Evolutionary conservation across 768 basidiomycete species (phyloP), one percentile per base, ranked within the genome.

Genomic region (Lactarius hengduanensis): DNA sequence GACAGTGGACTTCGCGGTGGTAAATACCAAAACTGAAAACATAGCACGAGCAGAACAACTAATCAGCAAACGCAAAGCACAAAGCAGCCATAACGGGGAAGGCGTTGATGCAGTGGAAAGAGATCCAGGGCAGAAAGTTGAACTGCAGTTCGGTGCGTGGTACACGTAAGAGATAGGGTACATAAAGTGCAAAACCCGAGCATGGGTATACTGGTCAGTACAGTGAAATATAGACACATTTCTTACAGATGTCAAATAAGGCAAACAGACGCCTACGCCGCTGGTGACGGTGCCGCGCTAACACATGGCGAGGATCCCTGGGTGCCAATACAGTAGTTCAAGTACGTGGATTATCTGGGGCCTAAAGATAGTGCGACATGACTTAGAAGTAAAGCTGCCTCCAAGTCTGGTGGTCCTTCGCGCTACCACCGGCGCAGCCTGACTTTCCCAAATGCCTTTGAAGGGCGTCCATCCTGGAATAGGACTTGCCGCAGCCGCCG

Each of bases 401-500:
- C 65, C 66, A 67, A 16, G 28, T 9, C 20, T n/a, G 45, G 56
- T 67, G 61, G 20, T 67, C 61, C 40, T 45, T 62, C 9, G 61
- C 26, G 22, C 28, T 62, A 20, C 65, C 65, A 8, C 56, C 16
- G 1, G 57, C 22, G 45, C 65, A 66, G 16, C 16, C 30, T 4
- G 60, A 66, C 30, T 41, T 66, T 26, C 53, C 41, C 40, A 67
- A 43, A 34, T 67, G 66, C 10, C 66, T 61, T 22, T 63, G 61
- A 13, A 67, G 57, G 10, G 66, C 61, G 20, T 67, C 66, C 66
- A 62, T 67, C 15, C 66, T 22, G 6, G 66, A 59, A 55, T 62
- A 67, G 3, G 61, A 28, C 41, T 36, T 67, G 16, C 66, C 66
- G 20, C 66, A 67, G 4, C 66, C 66, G 3, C 66, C 66, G 38